Evolutionary conservation across 108 stramenopile genomes (phyloP), one percentile per base, ranked within the genome.

Genomic region (Nannochloropsis granulata): DNA sequence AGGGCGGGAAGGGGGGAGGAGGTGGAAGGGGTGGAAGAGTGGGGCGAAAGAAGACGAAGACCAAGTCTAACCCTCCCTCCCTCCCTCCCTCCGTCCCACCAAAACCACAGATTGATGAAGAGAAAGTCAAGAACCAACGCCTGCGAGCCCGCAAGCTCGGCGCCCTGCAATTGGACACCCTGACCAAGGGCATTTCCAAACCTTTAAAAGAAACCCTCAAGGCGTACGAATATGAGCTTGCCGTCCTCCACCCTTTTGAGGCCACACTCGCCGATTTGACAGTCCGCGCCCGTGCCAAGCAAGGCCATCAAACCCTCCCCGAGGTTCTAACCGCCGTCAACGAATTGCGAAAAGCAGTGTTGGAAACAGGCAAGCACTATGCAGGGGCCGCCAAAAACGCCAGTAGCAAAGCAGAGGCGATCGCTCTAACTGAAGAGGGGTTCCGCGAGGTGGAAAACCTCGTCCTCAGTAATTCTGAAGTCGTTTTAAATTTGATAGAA

Each of bases 231-330:
- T 83, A 89, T 24, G 92, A 93, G 85, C 91, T 93, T 82, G 80
- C 89, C 46, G 81, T 89, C 24, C 89, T 97, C 71, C 97, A 97
- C 91, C 97, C 97, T 12, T 97, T 97, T 82, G 97, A 97, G 90
- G 87, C 86, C 43, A 95, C 95, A 42, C 94, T 96, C 21, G 94
- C 95, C 79, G 94, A 96, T 85, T 87, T 97, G 43, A 96, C 97
- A 25, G 93, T 94, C 13, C 87, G 93, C 13, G 88, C 88, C 21
- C 42, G 83, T 10, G 84, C 44, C 43, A 85, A 86, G 85, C 43
- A 82, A 12, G 85, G 84, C 11, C 24, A 56, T 44, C 44, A 85
- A 26, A 84, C 87, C 56, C 78, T 82, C 44, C 86, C 84, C 78
- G 26, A 82, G 1, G 78, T 91, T 23, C 78, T 86, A 46, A 86